Evolutionary conservation across 2,329 filamentous ascomycete genomes (phyloP), one percentile per base, ranked within the genome.

Genomic region (Pyrenophora tritici-repentis): DNA sequence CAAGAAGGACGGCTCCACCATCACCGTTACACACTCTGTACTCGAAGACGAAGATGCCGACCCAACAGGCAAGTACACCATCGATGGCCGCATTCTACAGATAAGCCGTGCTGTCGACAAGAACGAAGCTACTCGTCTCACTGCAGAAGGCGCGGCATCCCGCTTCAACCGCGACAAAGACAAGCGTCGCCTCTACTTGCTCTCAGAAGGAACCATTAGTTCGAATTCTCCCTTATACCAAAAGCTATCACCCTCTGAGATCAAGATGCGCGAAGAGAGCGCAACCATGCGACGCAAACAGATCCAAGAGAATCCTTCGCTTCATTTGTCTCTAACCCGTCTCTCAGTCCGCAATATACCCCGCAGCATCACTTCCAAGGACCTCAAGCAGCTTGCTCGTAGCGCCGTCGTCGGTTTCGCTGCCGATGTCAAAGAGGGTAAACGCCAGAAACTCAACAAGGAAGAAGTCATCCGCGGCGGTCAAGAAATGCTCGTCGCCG

Each of bases 401-500:
- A 85, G 94, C 72, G 94, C 90, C n/a, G 85, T 97, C 10, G 94
- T 97, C 41, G 92, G 91, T 1, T 99, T 99, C 67, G 92, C 94
- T 34, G 88, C 82, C 55, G 94, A 99, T 65, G 91, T 93, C 59
- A 96, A 92, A 71, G 81, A 81, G 22, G 90, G 90, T 12, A 81
- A 81, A 31, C 87, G 94, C 22, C 78, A 88, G 57, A 87, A 87
- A 16, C 80, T 99, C 3, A 94, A 90, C n/a, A 91, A 89, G 68
- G 94, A 99, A 66, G 95, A 99, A 72, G 82, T 90, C 45, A 79
- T 84, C 13, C 86, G 94, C 34, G 91, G 90, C 42, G 88, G 89
- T 9, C 86, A 89, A 26, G 86, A 89, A 41, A 92, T 92, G 79
- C 86, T 84, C 62, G 86, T 90, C 53, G 89, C 90, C 3, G 94